Evolutionary conservation across 805 yeast species (phyloP), one percentile per base, ranked within the genome.

Genomic region (Starmerella ratchasimensis): DNA sequence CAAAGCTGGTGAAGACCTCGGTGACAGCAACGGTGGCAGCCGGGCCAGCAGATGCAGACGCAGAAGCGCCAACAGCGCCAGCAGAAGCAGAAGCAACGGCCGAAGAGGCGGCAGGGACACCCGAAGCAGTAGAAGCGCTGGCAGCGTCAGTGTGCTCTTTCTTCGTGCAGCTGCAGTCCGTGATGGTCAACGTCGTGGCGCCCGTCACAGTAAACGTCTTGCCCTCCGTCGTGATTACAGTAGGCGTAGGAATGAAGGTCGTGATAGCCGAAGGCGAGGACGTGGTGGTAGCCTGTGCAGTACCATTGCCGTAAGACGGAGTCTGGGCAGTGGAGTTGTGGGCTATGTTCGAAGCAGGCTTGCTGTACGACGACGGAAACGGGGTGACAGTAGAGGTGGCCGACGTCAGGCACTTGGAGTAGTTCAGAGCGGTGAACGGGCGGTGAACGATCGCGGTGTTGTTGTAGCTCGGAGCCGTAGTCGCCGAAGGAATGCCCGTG

Each of bases 91-190:
- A n/a, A 11, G 13, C 19, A n/a, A 19, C 13, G 5, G 32, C 14
- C 19, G 21, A 6, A 7, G 23, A 29, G 14, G 18, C 21, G 32
- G n/a, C 32, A 28, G 18, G 21, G 6, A 15, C 27, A 24, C 11
- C n/a, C n/a, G 11, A 11, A 24, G 27, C n/a, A 11, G 13, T n/a
- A 31, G 25, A 19, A 31, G 28, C 13, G 11, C n/a, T n/a, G 7
- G 14, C 15, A 22, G 30, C 7, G n/a, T n/a, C n/a, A 32, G 28
- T 32, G 25, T 31, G 25, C 15, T 24, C 27, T 11, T 23, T 27
- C 18, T 23, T 26, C 3, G 45, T 42, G 37, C 45, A 42, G 7
- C 38, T 35, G 28, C 45, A 42, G 32, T 42, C 35, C 14, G 40
- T 38, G 28, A 42, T 31, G 10, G 45, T 42, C 16, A 42, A 17